Conservation (phyloP, 1,139 yeast genomes). For the Taphrina populina region DNA sequence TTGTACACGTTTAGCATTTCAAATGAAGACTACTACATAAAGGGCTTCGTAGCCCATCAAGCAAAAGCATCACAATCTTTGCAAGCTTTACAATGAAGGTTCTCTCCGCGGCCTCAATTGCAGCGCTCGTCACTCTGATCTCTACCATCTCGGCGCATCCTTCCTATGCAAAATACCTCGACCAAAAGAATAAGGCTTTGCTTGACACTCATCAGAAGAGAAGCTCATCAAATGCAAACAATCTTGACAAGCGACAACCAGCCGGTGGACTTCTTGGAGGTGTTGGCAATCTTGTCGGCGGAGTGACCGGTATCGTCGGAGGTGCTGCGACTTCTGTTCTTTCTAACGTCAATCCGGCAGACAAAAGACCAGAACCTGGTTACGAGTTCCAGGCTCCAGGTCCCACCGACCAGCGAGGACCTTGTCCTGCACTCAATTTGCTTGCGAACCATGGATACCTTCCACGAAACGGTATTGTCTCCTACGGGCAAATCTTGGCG, state of each 20-base stretch:
- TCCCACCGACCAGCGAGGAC: not conserved
- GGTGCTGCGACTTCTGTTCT: not conserved
- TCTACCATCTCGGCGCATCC: not conserved
- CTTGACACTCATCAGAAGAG: not conserved
- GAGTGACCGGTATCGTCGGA: not conserved
- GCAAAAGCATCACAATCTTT: too few species aligned
- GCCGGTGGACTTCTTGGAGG: not conserved
- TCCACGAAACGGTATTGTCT: not conserved
- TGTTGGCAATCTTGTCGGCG: not conserved
- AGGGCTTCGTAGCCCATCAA: too few species aligned
- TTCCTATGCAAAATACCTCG: not conserved
- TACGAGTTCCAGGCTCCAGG: not conserved
- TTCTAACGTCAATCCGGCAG: not conserved
- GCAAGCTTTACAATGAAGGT: too few species aligned
- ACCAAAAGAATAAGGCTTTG: not conserved
- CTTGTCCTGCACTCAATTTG: slow-evolving; percentile 1
- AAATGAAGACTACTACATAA: too few species aligned
- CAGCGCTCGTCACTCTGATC: not conserved
- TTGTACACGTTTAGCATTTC: too few species aligned
- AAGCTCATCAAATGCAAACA: too few species aligned
- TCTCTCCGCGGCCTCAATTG: too few species aligned
- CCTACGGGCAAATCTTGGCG: not conserved
- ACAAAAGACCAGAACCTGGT: not conserved
- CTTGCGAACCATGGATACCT: not conserved
- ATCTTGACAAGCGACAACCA: not conserved